Conservation (phyloP, 2,329 filamentous ascomycete genomes). For the Magnaporthiopsis poae region DNA sequence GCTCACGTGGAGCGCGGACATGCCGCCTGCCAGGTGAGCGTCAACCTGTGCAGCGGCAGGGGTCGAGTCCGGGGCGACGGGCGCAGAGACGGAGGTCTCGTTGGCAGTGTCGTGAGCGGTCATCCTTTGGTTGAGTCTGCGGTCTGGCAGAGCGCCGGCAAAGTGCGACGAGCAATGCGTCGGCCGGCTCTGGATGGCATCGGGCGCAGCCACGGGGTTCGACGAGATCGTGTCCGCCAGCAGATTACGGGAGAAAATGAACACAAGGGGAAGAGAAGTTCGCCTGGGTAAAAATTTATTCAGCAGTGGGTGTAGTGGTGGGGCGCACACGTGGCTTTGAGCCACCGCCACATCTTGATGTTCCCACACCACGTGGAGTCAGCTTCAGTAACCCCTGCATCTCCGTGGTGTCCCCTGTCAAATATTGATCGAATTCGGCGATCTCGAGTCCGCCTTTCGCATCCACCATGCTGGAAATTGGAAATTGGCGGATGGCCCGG, state of each 20-base stretch:
- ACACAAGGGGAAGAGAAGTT: slow-evolving; percentile 6
- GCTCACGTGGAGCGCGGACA: slow-evolving; percentile 12
- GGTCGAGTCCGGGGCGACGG: background rate
- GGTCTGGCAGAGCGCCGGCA: background rate
- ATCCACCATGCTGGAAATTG: no score
- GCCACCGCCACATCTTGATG: background rate
- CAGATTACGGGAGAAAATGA: background rate
- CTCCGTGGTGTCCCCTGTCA: background rate
- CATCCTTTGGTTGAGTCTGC: slow-evolving; percentile 6
- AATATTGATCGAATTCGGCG: background rate
- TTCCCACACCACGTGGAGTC: background rate
- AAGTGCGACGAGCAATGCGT: background rate
- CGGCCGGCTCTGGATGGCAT: slow-evolving; percentile 7
- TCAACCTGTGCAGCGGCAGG: slow-evolving; percentile 5
- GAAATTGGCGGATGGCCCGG: no score
- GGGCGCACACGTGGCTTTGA: background rate
- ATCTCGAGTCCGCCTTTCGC: background rate
- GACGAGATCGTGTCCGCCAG: background rate
- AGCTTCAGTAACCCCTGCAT: background rate
- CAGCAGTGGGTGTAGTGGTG: background rate
- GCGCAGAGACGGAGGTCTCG: background rate
- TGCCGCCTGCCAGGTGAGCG: slow-evolving; percentile 8
- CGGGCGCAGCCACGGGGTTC: background rate
- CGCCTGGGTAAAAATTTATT: background rate
- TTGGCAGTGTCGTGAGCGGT: slow-evolving; percentile 4